Base-by-base conservation (phyloP, 2,329 filamentous ascomycete genomes). In the Pseudocercospora musae region DNA sequence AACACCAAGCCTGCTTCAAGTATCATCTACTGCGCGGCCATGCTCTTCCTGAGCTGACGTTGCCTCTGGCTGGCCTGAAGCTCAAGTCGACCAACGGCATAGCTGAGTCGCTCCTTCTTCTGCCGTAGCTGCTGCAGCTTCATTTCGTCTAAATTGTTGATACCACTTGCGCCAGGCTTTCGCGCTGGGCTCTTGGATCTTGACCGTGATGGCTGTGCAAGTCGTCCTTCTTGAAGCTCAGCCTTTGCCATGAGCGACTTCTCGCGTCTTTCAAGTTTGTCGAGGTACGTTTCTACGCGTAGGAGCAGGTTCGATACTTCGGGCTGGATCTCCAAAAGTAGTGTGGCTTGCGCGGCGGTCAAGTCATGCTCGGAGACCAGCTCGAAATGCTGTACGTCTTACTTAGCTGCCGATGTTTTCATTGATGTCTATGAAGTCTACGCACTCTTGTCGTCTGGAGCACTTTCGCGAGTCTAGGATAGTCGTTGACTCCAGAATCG, bases 241-340 rank as follows among this genome's bases (percentile, higher is more conserved):
- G 87, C 86, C 70, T 91, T 89, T 1, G 92, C 91, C 69, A 93
- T 91, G 37, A 96, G 82, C 0, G 88, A 88, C 73, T 96, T 88
- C 75, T 96, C 91, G 67, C 91, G 89, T 6, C 92, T 87, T 57
- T 90, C 90, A 46, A 94, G 87, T 62, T 91, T 90, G 70, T 93
- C 91, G 42, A 96, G 84, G 72, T 96, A 89, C 66, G 88, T 87
- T 68, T 92, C 88, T n/a, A 92, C 91, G 68, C 92, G 88, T 66
- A 87, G 85, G 57, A 97, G 87, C 1, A 97, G 85, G 62, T 87
- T 85, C 29, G 88, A 82, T 66, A 96, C 90, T 75, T 92, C 92
- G 8, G 93, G 93, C n/a, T 89, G 88, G 69, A 96, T 95, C 74
- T 96, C 92, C 71, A 91, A 90, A 70, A 92, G 89, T 18, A 97